Base-by-base conservation (phyloP, 257 asterid species). In the Jaltomata sinuosa region DNA sequence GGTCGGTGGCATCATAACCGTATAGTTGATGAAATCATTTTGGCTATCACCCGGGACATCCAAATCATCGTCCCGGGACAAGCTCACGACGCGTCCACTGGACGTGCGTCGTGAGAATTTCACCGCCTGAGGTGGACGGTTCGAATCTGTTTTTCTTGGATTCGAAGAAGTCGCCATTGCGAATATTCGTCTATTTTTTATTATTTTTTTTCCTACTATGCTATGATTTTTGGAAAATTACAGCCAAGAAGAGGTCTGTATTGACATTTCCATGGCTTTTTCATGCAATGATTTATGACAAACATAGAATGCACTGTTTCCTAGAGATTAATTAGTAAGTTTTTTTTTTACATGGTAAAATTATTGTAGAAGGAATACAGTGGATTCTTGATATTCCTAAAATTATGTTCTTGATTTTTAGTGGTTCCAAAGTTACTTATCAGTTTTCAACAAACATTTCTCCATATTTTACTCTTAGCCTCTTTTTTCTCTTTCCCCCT, bases 1-100 rank as follows among this genome's bases (percentile, higher is more conserved):
- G 10, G 99, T 96, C 14, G 99, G 93, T 0, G 99, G 99, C 98
- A 96, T 93, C 84, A 92, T 86, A 12, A 96, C 99, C 2, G 99
- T 96, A 87, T 94, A 96, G 76, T 92, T 93, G 0, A 86, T 90
- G 83, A 86, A 92, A 83, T 95, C 97, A 71, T 84, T 89, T 22
- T 89, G 92, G 3, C 90, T 32, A 8, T 52, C 76, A 18, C 45
- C 94, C 0, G 93, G 86, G 47, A 79, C 12, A 34, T 95, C 97
- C 25, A 84, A n/a, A 3, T 94, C 99, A 0, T 93, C 97, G 12
- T 94, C 98, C 1, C 93, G 92, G 1, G 97, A 86, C 32, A 95
- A 88, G 89, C 96, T 95, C 45, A 89, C 91, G 3, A 94, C 89
- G 2, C 96, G 95, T 5, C 98, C 98, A 67, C 97, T 92, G 27